Evolutionary conservation across 1,284 basidiomycete species (phyloP).

Genomic region (Cutaneotrichosporon sp.): DNA sequence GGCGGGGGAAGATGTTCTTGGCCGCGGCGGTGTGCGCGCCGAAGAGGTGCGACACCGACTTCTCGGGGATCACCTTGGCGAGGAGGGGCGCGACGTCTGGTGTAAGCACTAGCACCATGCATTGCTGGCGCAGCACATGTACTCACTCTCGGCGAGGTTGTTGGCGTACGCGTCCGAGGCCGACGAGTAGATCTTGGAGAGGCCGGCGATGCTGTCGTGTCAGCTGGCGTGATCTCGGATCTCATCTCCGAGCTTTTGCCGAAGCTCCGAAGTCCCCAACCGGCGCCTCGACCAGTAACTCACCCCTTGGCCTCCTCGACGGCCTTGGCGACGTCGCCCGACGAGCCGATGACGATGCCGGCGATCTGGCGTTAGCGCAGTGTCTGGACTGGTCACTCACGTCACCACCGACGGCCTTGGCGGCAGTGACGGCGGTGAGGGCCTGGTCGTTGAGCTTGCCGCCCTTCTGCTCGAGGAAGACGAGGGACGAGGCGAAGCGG

Average conservation of each 20-base stretch:
- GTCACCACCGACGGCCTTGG: conserved; percentile 70
- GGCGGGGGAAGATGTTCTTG: conserved; percentile 78
- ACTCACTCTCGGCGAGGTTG: conserved; percentile 55
- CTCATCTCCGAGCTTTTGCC: not conserved
- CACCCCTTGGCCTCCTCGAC: conserved; percentile 80
- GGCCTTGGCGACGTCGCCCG: conserved; percentile 68
- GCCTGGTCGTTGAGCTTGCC: conserved; percentile 80
- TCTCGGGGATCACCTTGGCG: conserved; percentile 56
- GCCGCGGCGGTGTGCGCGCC: conserved; percentile 74
- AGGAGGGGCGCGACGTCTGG: conserved; percentile 59
- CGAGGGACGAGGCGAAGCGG: conserved; percentile 61
- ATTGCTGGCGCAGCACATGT: not conserved
- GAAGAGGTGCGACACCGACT: conserved; percentile 78
- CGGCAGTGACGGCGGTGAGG: conserved; percentile 88
- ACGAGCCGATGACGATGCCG: conserved; percentile 78
- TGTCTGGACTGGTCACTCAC: conserved; percentile 33
- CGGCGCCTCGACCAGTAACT: no score
- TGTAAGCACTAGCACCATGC: conserved; percentile 8
- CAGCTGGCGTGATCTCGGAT: not conserved
- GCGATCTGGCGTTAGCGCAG: conserved; percentile 64
- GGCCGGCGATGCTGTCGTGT: conserved; percentile 51
- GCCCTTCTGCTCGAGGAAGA: conserved; percentile 84
- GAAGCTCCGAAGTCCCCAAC: not conserved
- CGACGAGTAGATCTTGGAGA: conserved; percentile 55
- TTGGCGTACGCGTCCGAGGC: conserved; percentile 53